phyloP scores from a whole-genome alignment of 805 yeast genomes.

The Zygosaccharomyces pseudorouxii region DNA sequence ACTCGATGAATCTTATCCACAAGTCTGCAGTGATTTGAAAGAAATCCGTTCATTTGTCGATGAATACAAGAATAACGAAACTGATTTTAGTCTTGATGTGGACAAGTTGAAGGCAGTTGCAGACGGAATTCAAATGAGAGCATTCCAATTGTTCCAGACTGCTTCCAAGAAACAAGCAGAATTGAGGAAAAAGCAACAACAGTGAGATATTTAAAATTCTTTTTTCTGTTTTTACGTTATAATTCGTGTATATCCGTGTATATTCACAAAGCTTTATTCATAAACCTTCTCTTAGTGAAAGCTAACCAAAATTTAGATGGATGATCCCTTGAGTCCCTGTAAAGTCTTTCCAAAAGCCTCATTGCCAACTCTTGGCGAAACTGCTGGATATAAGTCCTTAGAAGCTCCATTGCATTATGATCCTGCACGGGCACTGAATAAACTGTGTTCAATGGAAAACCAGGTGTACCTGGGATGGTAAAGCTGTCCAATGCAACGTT shows the following conservation, averaged over 20 bases:
- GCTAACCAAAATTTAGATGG: constrained; percentile 97
- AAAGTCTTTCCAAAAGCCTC: constrained; percentile 71
- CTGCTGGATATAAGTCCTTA: constrained; percentile 80
- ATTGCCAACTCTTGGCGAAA: constrained; percentile 91
- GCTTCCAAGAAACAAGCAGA: constrained; percentile 19
- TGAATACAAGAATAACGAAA: constrained; percentile 50
- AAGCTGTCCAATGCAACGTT: constrained; percentile 85
- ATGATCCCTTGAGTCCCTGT: constrained; percentile 47
- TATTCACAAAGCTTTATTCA: constrained; percentile 60
- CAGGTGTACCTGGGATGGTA: constrained; percentile 90
- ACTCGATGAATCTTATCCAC: constrained; percentile 44
- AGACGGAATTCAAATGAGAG: constrained; percentile 64
- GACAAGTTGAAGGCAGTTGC: constrained; percentile 59
- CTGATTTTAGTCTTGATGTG: constrained; percentile 42
- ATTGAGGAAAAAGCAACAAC: constrained; percentile 6
- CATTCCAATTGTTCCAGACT: constrained; percentile 60
- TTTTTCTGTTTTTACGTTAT: background rate
- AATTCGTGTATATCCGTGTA: constrained; percentile 7
- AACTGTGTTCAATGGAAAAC: constrained; percentile 80
- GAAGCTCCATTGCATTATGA: constrained; percentile 69
- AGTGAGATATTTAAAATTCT: background rate
- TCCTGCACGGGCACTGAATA: constrained; percentile 69
- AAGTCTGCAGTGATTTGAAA: constrained; percentile 39
- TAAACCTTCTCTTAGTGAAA: constrained; percentile 88
- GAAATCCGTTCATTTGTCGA: constrained; percentile 37